Evolutionary conservation across 768 basidiomycete genomes (phyloP).

Genomic region (Mycena venus): DNA sequence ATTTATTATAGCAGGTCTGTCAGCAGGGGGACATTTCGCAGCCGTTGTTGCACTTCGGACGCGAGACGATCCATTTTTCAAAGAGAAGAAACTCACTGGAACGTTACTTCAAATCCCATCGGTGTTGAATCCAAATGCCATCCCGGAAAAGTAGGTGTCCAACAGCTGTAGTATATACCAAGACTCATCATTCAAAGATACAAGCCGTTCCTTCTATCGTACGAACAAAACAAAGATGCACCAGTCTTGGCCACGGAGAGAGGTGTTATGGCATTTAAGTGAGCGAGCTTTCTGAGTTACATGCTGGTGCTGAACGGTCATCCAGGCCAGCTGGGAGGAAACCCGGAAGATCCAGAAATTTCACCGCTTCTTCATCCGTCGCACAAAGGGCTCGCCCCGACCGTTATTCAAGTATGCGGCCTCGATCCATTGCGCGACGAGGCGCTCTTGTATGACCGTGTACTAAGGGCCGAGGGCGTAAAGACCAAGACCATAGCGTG

Average conservation of each 20-base stretch:
- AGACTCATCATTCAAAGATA: slow-evolving; percentile 7
- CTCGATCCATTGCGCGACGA: slow-evolving; percentile 30
- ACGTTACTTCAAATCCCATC: slow-evolving; percentile 25
- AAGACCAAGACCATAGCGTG: slow-evolving; percentile 16
- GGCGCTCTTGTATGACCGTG: slow-evolving; percentile 9
- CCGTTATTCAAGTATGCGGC: slow-evolving; percentile 26
- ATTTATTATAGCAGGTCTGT: slow-evolving; percentile 27
- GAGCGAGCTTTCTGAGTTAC: not conserved
- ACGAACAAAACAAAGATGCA: slow-evolving; percentile 19
- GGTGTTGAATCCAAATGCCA: slow-evolving; percentile 8
- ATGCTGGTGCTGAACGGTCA: not conserved
- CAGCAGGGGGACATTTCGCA: slow-evolving; percentile 28
- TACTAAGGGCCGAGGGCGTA: slow-evolving; percentile 22
- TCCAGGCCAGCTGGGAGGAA: slow-evolving; percentile 7
- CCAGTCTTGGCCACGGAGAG: not conserved
- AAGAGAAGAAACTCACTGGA: slow-evolving; percentile 17
- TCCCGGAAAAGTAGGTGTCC: slow-evolving; percentile 20
- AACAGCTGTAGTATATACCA: not conserved
- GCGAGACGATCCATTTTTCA: slow-evolving; percentile 32
- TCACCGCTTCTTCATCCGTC: slow-evolving; percentile 29
- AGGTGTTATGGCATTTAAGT: not conserved
- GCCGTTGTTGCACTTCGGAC: slow-evolving; percentile 20
- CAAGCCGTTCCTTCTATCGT: slow-evolving; percentile 15
- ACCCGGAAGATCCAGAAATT: slow-evolving; percentile 19
- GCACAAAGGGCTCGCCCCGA: slow-evolving; percentile 25